Conservation (phyloP, 495 filamentous ascomycete genomes). For the Aspergillus incahuasiensis region DNA sequence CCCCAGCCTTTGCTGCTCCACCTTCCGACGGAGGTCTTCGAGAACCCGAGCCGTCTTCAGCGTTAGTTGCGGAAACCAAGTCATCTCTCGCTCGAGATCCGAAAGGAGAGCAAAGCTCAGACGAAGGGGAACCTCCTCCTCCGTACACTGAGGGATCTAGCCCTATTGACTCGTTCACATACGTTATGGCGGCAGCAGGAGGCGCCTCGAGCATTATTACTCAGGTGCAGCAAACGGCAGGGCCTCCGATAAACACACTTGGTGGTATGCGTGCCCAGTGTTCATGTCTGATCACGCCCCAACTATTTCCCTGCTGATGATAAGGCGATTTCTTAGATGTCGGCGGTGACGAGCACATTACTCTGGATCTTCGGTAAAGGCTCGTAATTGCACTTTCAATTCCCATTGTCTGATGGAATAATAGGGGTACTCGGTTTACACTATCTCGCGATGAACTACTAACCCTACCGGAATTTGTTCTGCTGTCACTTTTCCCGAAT, state of each 20-base stretch:
- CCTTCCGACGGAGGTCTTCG: conserved; percentile 33
- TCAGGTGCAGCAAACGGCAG: conserved; percentile 89
- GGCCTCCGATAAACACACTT: conserved; percentile 77
- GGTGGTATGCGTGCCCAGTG: conserved; percentile 59
- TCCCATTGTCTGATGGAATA: conserved; percentile 14
- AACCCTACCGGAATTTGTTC: conserved; percentile 93
- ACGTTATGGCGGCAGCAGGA: conserved; percentile 96
- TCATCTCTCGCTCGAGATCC: conserved; percentile 67
- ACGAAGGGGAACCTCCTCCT: conserved; percentile 88
- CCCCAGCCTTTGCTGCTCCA: conserved; percentile 52
- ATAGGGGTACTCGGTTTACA: conserved; percentile 85
- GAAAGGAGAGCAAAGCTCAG: conserved; percentile 71
- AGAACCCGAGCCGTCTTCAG: conserved; percentile 49
- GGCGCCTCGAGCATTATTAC: conserved; percentile 98
- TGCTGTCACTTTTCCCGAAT: conserved; percentile 98
- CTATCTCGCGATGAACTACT: conserved; percentile 92
- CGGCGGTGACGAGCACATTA: conserved; percentile 90
- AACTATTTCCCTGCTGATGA: conserved; percentile 11
- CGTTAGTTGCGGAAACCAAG: conserved; percentile 73
- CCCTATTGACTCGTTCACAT: conserved; percentile 88
- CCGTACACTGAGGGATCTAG: conserved; percentile 93
- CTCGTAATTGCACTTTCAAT: not conserved
- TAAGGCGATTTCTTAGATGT: conserved; percentile 56
- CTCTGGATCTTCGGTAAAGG: conserved; percentile 82
- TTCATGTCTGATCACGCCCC: not conserved